Base-by-base conservation (phyloP, 1,284 basidiomycete species). In the Apiotrichum montevideense region DNA sequence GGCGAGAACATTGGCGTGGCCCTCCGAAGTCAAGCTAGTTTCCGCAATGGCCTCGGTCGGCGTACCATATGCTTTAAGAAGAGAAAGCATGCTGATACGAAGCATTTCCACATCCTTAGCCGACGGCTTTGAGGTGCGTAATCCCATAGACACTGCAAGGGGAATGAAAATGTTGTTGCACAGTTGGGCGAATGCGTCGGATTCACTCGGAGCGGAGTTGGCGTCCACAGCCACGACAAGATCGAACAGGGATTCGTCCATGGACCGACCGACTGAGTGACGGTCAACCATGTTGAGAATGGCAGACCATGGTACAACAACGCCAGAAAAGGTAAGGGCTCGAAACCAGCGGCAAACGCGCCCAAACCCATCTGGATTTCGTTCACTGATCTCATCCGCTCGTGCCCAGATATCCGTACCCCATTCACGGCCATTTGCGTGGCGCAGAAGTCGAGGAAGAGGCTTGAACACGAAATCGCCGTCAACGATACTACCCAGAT, bases 281-380 rank as follows among this genome's bases (percentile, higher is more conserved):
- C 41, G 40, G 2, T 68, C 66, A 2, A 72, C 54, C 13, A 69
- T 37, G 3, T 56, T 46, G 0, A 49, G 46, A 3, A 74, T 44
- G 0, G 55, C 50, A 10, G 54, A 42, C 70, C 71, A 74, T 0
- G 87, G 83, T 14, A 90, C 79, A 35, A 86, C 83, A 13, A 88
- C 81, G 0, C 85, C 87, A 2, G 87, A 87, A 49, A 79, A 78
- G 10, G 86, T 79, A 62, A 88, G 79, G 29, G 86, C 76, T 35
- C 81, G 80, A 35, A 90, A 78, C 85, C 87, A 88, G 50, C 79
- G 77, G 42, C 87, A 74, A 37, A 81, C 81, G 35, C 78, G 79
- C 15, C 75, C 71, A 41, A 85, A 75, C 5, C 82, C 82, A 5
- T 80, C 75, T 41, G 72, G 67, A 21, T 78, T 78, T 53, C 78